Base-by-base conservation (phyloP, 768 basidiomycete genomes). In the Crassisporium funariophilum region DNA sequence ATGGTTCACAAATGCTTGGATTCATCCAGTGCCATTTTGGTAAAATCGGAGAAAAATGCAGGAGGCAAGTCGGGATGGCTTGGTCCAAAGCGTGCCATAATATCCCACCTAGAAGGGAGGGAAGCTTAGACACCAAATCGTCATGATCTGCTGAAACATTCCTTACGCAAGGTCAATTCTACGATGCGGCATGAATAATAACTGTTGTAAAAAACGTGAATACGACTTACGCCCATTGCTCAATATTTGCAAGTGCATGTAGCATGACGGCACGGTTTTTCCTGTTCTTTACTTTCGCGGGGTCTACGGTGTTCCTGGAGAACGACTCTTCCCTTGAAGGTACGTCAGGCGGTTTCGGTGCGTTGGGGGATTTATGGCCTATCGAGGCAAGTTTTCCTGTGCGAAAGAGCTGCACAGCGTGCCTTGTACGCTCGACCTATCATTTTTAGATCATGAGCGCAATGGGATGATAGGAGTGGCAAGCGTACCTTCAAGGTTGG, bases 1-100 rank as follows among this genome's bases (percentile, higher is more conserved):
- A 5, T 24, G 19, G 50, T 65, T 22, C 52, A 80, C 74, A 89
- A 91, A 61, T 90, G 90, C 61, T 90, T 88, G n/a, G 82, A 82
- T 60, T 93, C 89, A 66, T 93, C 91, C 24, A 91, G 74, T 0
- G 88, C 90, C 71, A 93, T 86, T 61, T 87, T 88, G 1, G 87
- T 75, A 60, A 89, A 93, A 66, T 91, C 88, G 16, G 81, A 77
- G 68, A 86, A 91, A 67, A 89, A 91, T 11, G 84, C 81, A 5
- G 77, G 79, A 0, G 89, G 88, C 12, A 91, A 67, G 36, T 81
- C 66, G 7, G 68, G 76, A 64, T 81, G 75, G 23, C 55, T 72
- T 44, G 78, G 77, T 0, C 85, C 86, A 62, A 88, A 91, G 0
- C 90, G 77, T 6, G 79, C 88, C 60, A 91, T 86, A 50, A 89